Evolutionary conservation across 1,139 yeast species (phyloP).

Genomic region (Protomyces gravidus): DNA sequence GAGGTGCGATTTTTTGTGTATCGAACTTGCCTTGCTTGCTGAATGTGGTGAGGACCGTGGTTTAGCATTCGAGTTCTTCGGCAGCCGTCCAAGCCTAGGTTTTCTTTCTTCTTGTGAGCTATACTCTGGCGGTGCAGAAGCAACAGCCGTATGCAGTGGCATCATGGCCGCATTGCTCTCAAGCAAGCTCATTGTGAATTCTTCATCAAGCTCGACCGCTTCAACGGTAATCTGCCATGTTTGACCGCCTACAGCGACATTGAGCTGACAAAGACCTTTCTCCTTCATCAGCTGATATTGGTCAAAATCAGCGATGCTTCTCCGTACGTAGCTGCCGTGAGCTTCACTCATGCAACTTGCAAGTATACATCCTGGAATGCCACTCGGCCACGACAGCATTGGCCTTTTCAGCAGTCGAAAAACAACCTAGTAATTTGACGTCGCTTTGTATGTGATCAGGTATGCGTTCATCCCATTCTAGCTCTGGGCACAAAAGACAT

Average conservation of each 20-base stretch:
- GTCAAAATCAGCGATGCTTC: conserved; percentile 17
- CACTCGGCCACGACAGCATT: not conserved
- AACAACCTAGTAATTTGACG: not conserved
- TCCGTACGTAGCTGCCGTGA: conserved; percentile 11
- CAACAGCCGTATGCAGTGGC: not conserved
- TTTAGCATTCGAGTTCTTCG: too few species aligned
- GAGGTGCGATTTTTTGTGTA: too few species aligned
- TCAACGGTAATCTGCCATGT: conserved; percentile 23
- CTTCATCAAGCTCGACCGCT: conserved; percentile 14
- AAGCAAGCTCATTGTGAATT: conserved; percentile 18
- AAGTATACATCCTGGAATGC: not conserved
- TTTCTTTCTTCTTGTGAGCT: not conserved
- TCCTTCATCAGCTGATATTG: conserved; percentile 11
- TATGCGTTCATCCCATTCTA: not conserved
- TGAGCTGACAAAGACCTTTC: conserved; percentile 11
- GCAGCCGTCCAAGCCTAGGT: too few species aligned
- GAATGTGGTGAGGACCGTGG: too few species aligned
- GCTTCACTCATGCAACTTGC: not conserved
- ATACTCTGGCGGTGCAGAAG: not conserved
- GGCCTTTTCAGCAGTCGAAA: not conserved
- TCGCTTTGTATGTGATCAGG: not conserved
- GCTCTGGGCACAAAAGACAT: not conserved
- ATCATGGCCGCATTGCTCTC: not conserved
- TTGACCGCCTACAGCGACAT: conserved; percentile 8
- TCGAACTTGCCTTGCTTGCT: too few species aligned